A percentile compares a stretch with the other conserved stretches of the same genome.
phyloP scores from a whole-genome alignment of 1,284 basidiomycete genomes.

The Sparassis latifolia region DNA sequence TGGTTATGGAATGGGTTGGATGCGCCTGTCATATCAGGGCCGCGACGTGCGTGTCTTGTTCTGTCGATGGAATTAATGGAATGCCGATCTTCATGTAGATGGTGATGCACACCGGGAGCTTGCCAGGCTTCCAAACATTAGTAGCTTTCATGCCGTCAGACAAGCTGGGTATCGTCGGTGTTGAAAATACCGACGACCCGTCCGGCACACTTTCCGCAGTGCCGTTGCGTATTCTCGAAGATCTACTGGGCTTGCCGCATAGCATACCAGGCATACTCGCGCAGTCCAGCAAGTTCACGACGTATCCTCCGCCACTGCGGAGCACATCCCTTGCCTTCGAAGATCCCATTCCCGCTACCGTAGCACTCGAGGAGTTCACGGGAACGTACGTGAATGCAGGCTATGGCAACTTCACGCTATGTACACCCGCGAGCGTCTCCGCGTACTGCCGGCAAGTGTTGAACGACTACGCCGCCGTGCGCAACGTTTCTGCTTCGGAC shows the following conservation, averaged over 20 bases:
- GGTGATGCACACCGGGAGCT: constrained; percentile 15
- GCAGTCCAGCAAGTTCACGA: neutral
- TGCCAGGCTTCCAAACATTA: constrained; percentile 32
- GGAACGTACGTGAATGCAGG: constrained; percentile 30
- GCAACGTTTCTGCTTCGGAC: constrained; percentile 6
- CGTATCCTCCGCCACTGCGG: too few relatives aligned
- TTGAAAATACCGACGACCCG: constrained; percentile 35
- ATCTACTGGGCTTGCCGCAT: constrained; percentile 9
- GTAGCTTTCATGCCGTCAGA: constrained; percentile 24
- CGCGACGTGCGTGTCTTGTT: constrained; percentile 15
- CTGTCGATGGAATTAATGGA: too few relatives aligned
- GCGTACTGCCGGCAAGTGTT: constrained; percentile 19
- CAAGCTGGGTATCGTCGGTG: constrained; percentile 33
- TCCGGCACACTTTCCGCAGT: constrained; percentile 24
- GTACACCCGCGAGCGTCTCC: constrained; percentile 21
- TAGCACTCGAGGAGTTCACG: constrained; percentile 15
- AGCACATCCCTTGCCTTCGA: neutral
- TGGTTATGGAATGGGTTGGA: constrained; percentile 27
- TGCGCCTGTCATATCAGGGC: constrained; percentile 14
- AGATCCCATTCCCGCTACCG: constrained; percentile 15
- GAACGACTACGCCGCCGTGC: constrained; percentile 22
- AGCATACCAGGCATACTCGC: neutral
- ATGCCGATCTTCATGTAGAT: constrained; percentile 9
- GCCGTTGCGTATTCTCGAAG: constrained; percentile 11
- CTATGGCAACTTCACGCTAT: constrained; percentile 32